Conservation (phyloP, 2,329 filamentous ascomycete genomes). For the Gaeumannomyces sp. region DNA sequence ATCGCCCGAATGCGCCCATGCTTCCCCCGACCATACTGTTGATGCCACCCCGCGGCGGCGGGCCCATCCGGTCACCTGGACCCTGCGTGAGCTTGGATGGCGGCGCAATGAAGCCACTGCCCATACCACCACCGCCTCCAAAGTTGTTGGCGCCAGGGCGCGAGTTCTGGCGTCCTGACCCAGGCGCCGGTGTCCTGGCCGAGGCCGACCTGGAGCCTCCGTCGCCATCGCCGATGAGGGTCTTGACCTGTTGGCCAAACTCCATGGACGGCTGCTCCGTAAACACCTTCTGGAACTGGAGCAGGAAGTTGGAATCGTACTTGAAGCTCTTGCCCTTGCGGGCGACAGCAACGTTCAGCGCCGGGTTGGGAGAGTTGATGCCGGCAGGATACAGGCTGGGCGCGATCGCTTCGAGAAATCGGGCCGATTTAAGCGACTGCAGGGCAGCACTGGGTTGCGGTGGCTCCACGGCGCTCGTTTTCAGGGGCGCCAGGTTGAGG, state of each 20-base stretch:
- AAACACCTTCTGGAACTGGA: conserved; percentile 95
- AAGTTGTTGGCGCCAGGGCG: conserved; percentile 33
- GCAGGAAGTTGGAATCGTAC: conserved; percentile 90
- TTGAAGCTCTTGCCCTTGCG: conserved; percentile 82
- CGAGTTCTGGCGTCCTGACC: conserved; percentile 41
- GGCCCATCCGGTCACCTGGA: background rate
- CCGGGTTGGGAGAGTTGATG: conserved; percentile 84
- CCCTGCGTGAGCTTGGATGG: background rate
- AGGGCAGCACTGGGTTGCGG: conserved; percentile 90
- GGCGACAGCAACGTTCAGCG: conserved; percentile 72
- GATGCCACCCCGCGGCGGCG: background rate
- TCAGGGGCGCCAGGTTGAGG: conserved; percentile 77
- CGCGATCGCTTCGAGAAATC: conserved; percentile 71
- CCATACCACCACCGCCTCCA: conserved; percentile 1
- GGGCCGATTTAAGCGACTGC: conserved; percentile 85
- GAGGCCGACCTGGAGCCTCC: conserved; percentile 52
- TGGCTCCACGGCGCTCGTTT: conserved; percentile 80
- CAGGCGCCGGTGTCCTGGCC: conserved; percentile 49
- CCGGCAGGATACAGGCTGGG: conserved; percentile 70
- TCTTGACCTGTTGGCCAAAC: conserved; percentile 87
- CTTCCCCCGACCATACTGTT: background rate
- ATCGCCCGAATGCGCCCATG: conserved; percentile 46
- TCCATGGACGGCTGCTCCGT: conserved; percentile 93
- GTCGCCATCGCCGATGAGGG: conserved; percentile 71
- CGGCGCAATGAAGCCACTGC: background rate